These are phyloP conservation scores for Trametes gibbosa DNA, from an alignment of 768 basidiomycete species.

Conservation along the genomic window DNA sequence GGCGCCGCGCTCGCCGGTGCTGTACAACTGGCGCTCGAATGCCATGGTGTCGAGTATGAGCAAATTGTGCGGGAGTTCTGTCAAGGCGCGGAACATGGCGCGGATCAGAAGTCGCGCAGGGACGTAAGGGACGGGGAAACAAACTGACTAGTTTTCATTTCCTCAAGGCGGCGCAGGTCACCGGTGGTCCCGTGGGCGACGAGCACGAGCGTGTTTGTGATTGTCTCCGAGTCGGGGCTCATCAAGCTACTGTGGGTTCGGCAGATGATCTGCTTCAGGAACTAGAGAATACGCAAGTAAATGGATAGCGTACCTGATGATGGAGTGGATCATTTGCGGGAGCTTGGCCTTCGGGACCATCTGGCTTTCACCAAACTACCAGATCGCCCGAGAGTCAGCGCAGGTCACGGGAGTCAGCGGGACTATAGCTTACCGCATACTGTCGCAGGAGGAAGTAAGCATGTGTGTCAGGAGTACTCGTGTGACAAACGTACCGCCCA, in stretches of 20 bases:
- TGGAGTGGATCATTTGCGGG: slow-evolving; percentile 67
- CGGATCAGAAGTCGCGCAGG: slow-evolving; percentile 26
- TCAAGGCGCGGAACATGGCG: background rate
- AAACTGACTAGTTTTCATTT: slow-evolving; percentile 75
- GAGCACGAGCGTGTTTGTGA: slow-evolving; percentile 66
- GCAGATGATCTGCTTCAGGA: background rate
- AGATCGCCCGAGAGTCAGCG: slow-evolving; percentile 2
- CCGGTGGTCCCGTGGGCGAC: slow-evolving; percentile 60
- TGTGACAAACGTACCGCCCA: slow-evolving; percentile 57
- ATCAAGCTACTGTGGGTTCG: slow-evolving; percentile 55
- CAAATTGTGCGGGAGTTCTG: slow-evolving; percentile 74
- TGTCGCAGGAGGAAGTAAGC: slow-evolving; percentile 25
- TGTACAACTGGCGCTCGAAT: slow-evolving; percentile 64
- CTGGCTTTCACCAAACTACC: slow-evolving; percentile 78
- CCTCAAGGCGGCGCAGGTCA: slow-evolving; percentile 62
- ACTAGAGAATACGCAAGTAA: background rate
- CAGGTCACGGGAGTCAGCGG: slow-evolving; percentile 3
- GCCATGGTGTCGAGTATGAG: slow-evolving; percentile 63
- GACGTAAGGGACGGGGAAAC: slow-evolving; percentile 3
- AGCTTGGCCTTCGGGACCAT: slow-evolving; percentile 63
- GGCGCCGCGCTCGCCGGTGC: slow-evolving; percentile 50
- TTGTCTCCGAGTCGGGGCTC: slow-evolving; percentile 75
- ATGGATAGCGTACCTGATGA: slow-evolving; percentile 61
- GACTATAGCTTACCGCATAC: slow-evolving; percentile 59
- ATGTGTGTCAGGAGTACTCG: background rate